Conservation (phyloP, 371 early-diverging fungal species). For the Mortierella sp. region DNA sequence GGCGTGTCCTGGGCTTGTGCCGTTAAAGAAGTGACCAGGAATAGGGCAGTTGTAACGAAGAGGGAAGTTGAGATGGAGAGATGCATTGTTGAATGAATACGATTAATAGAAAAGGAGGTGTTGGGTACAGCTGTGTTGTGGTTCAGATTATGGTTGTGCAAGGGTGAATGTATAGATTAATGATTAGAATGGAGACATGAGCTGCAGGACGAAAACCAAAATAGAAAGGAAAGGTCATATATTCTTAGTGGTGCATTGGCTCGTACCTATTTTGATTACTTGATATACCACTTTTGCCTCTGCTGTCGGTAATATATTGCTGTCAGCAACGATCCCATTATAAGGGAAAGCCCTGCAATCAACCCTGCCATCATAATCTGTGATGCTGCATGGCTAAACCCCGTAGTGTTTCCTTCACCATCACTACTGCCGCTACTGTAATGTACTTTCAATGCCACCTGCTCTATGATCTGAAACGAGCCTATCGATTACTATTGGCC, state of each 20-base stretch:
- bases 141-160: background rate
- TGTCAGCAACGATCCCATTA: constrained; percentile 10
- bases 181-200: too few species aligned
- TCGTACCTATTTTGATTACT: background rate
- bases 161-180: too few species aligned
- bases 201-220: background rate
- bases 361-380: constrained; percentile 21
- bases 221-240: background rate
- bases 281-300: constrained; percentile 10
- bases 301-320: constrained; percentile 12
- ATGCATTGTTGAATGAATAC: constrained; percentile 14
- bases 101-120: too few species aligned
- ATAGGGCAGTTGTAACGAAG: constrained; percentile 3
- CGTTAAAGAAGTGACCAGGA: background rate
- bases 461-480: background rate
- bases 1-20: constrained; percentile 20
- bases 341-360: constrained; percentile 8
- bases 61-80: constrained; percentile 16
- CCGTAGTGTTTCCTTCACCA: background rate
- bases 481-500: background rate
- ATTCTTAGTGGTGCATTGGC: too few species aligned
- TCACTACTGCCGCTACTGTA: background rate
- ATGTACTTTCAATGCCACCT: background rate
- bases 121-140: too few species aligned
- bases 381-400: background rate